phyloP scores from a whole-genome alignment of 106 monocot genomes.

The Triglochin maritima region DNA sequence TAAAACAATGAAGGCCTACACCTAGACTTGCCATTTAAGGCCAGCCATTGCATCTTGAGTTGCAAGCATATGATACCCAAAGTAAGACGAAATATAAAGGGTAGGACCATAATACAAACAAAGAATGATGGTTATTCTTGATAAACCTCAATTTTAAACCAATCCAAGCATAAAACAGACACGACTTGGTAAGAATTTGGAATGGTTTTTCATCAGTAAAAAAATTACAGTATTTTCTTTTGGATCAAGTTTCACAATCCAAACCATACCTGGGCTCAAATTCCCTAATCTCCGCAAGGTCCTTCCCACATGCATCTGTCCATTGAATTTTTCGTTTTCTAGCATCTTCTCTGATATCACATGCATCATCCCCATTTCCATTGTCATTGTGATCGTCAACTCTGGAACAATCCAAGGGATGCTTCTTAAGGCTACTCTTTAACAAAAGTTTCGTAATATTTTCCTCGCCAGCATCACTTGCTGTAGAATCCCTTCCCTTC shows the following conservation, averaged over 20 bases:
- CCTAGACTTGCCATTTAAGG: too few species aligned
- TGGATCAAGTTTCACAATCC: too few species aligned
- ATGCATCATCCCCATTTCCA: slow-evolving; percentile 22
- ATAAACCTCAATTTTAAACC: background rate
- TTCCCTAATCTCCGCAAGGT: slow-evolving; percentile 79
- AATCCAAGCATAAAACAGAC: too few species aligned
- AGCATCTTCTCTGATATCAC: slow-evolving; percentile 13
- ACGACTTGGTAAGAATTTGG: background rate
- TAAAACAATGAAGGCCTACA: too few species aligned
- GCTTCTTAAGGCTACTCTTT: slow-evolving; percentile 65
- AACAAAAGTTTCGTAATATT: slow-evolving; percentile 32
- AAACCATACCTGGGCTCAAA: slow-evolving; percentile 67
- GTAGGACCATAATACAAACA: background rate
- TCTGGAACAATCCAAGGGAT: slow-evolving; percentile 12
- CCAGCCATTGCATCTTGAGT: too few species aligned
- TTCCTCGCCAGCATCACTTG: slow-evolving; percentile 20
- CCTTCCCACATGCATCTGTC: slow-evolving; percentile 79
- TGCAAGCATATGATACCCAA: background rate
- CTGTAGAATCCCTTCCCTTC: slow-evolving; percentile 1
- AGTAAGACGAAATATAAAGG: background rate
- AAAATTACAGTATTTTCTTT: background rate
- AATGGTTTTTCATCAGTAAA: background rate
- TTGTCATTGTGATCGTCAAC: slow-evolving; percentile 16
- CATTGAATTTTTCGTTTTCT: slow-evolving; percentile 78
- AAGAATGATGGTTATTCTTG: background rate